Evolutionary conservation across 2,329 filamentous ascomycete species (phyloP).

Genomic region (Fusarium sp.): DNA sequence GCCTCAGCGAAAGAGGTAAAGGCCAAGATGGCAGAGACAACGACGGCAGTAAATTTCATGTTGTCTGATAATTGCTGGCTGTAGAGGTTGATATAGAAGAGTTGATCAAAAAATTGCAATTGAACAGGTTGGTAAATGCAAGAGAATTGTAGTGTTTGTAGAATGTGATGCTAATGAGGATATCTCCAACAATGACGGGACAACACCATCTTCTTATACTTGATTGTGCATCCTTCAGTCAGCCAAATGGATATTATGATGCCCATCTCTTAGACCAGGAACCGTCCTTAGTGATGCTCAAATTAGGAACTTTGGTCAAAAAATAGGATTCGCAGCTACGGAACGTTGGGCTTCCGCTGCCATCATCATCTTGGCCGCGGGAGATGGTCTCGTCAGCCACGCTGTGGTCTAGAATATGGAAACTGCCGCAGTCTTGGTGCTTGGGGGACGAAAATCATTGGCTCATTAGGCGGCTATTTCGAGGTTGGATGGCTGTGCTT

Average conservation of each 20-base stretch:
- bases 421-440: slow-evolving; percentile 8
- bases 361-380: slow-evolving; percentile 5
- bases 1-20: slow-evolving; percentile 50
- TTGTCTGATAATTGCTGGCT: slow-evolving; percentile 48
- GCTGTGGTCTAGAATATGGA: slow-evolving; percentile 4
- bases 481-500: slow-evolving; percentile 34
- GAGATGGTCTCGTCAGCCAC: slow-evolving; percentile 18
- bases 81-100: background rate
- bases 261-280: slow-evolving; percentile 12
- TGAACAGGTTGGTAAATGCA: background rate
- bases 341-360: slow-evolving; percentile 31
- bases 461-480: slow-evolving; percentile 27
- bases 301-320: slow-evolving; percentile 15
- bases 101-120: background rate
- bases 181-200: slow-evolving; percentile 31
- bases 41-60: slow-evolving; percentile 46
- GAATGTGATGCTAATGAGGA: slow-evolving; percentile 35
- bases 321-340: slow-evolving; percentile 23
- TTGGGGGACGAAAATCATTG: slow-evolving; percentile 8
- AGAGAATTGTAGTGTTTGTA: slow-evolving; percentile 3
- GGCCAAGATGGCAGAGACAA: slow-evolving; percentile 54
- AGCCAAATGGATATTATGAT: slow-evolving; percentile 12
- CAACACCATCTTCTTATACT: slow-evolving; percentile 41
- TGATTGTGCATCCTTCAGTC: slow-evolving; percentile 2
- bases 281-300: slow-evolving; percentile 19